Conservation (phyloP, 2,329 filamentous ascomycete species). For the Aspergillus proliferans region DNA sequence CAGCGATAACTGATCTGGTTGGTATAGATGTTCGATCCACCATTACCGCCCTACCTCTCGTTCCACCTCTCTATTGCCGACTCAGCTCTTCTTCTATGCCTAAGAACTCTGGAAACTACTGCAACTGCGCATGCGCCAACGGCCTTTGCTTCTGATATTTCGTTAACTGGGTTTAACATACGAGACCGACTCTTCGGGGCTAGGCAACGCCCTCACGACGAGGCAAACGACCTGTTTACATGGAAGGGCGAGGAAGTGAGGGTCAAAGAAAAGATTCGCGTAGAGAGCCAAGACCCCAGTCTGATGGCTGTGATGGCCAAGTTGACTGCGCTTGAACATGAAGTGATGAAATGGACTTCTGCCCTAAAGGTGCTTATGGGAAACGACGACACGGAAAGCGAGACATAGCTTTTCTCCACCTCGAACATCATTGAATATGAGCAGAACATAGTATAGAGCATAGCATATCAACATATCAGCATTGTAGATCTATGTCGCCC, state of each 20-base stretch:
- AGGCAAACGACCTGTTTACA: conserved; percentile 69
- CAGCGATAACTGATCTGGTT: conserved; percentile 1
- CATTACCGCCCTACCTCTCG: conserved; percentile 62
- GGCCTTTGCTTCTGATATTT: conserved; percentile 64
- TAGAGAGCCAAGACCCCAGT: conserved; percentile 84
- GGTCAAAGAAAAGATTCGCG: conserved; percentile 81
- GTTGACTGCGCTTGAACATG: conserved; percentile 68
- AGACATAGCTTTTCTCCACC: conserved; percentile 6
- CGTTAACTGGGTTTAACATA: conserved; percentile 51
- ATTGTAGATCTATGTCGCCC: no score
- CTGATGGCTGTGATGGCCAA: conserved; percentile 79
- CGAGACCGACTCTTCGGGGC: conserved; percentile 50
- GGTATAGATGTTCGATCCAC: conserved; percentile 52
- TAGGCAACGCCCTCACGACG: conserved; percentile 63
- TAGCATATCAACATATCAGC: no score
- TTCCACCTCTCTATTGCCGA: conserved; percentile 66
- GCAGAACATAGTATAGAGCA: no score
- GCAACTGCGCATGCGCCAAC: conserved; percentile 52
- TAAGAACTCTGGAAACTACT: conserved; percentile 64
- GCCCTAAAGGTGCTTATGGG: conserved; percentile 76
- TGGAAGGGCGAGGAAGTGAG: conserved; percentile 67
- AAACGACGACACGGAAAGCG: conserved; percentile 44
- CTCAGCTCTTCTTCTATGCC: conserved; percentile 61
- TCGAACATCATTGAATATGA: no score
- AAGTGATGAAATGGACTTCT: conserved; percentile 61